Conservation (phyloP, 2,329 filamentous ascomycete species). For the Colletotrichum sp. region DNA sequence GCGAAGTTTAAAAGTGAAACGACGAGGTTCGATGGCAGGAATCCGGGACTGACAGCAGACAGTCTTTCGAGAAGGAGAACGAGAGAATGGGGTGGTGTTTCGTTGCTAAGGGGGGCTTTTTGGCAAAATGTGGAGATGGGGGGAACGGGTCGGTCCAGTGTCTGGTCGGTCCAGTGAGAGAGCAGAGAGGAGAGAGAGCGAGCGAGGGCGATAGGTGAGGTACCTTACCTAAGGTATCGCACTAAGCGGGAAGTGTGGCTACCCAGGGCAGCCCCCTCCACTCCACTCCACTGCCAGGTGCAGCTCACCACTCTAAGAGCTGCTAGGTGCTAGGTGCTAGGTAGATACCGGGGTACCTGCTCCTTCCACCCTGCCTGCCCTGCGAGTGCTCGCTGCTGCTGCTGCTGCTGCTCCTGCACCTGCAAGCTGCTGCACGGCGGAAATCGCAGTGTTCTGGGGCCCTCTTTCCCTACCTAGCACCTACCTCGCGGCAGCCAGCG, state of each 20-base stretch:
- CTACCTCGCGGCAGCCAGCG: neutral
- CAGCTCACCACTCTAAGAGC: neutral
- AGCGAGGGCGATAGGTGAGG: constrained; percentile 6
- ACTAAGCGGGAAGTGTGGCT: neutral
- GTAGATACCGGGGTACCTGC: neutral
- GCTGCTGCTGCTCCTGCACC: neutral
- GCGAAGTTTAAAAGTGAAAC: constrained; percentile 23
- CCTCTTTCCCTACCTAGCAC: neutral
- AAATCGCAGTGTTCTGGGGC: neutral
- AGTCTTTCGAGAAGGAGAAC: constrained; percentile 21
- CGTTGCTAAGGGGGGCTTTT: constrained; percentile 22
- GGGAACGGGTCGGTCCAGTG: constrained; percentile 15
- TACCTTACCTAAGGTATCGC: neutral
- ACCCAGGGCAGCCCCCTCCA: neutral
- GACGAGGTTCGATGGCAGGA: constrained; percentile 20
- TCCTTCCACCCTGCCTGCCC: neutral
- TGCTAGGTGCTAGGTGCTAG: neutral
- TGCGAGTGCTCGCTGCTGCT: neutral
- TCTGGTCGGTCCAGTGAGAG: neutral
- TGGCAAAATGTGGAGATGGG: constrained; percentile 22
- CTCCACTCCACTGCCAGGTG: neutral
- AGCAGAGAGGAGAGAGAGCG: constrained; percentile 9
- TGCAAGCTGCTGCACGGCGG: neutral
- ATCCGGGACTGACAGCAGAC: constrained; percentile 22
- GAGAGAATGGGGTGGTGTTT: constrained; percentile 22